Evolutionary conservation across 2,329 filamentous ascomycete genomes (phyloP), one percentile per base, ranked within the genome.

Genomic region (Alternaria gansuensis): DNA sequence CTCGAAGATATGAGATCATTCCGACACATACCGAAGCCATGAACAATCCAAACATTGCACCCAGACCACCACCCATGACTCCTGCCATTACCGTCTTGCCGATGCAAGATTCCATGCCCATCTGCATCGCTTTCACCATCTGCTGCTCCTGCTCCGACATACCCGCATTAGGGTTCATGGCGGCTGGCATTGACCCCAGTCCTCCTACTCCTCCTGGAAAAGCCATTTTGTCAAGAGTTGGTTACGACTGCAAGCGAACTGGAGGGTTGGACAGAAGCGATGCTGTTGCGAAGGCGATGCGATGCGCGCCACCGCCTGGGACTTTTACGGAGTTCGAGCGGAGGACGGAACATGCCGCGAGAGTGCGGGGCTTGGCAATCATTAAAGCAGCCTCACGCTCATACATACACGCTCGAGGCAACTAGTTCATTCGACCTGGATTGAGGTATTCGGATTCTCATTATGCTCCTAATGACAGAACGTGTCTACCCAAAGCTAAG

Each of bases 21-120:
- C 9, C 17, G 4, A 60, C 31, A 83, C 90, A 64, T 88, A 96
- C 92, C 73, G 91, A 95, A 59, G 93, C 92, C 94, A 98, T 99
- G 83, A 99, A 99, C 72, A 98, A 85, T 68, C 95, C 95, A 70
- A 99, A 99, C 41, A 96, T 83, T 72, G 93, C 95, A 63, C 95
- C 95, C 66, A 99, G 89, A 36, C 89, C 95, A 72, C 97, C 97
- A 14, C 95, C 95, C 87, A 96, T 96, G 24, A 90, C 91, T 57
- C 94, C 95, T 0, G 93, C 91, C 80, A 99, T 90, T 68, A 87
- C 89, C 17, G 92, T 91, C 79, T 99, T 99, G 57, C 89, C 89
- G 24, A 90, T 87, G 76, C 95, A 99, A 33, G 92, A 96, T 79
- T 98, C 93, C 92, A 97, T 97, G 41, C 88, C 87, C 24, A 83